Conservation (phyloP, 73 alveolate genomes). For the Paramecium sexaurelia region DNA sequence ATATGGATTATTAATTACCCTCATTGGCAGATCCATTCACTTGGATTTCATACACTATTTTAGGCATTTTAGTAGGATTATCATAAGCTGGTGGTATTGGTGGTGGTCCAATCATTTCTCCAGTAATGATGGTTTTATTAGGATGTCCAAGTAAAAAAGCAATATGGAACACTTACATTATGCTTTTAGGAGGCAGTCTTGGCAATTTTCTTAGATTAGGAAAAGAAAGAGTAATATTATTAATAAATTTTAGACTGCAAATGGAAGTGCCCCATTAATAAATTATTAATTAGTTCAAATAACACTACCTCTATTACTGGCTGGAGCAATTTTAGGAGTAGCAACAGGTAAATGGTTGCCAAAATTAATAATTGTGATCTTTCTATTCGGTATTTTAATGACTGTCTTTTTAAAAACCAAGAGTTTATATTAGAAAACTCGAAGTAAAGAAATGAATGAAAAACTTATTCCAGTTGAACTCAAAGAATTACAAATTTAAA, state of each 20-base stretch:
- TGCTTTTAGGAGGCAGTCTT: constrained; percentile 48
- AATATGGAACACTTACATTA: constrained; percentile 45
- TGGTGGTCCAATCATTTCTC: constrained; percentile 57
- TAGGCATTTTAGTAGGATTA: constrained; percentile 27
- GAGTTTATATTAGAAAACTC: not conserved
- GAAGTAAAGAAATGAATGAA: not conserved
- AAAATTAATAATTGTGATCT: not conserved
- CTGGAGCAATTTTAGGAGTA: constrained; percentile 54
- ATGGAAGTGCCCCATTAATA: constrained; percentile 48
- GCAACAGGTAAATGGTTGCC: constrained; percentile 62
- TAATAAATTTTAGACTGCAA: not conserved
- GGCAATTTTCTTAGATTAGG: constrained; percentile 46
- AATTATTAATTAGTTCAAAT: constrained; percentile 35
- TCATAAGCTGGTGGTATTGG: constrained; percentile 62
- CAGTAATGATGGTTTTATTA: constrained; percentile 44
- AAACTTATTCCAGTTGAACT: not conserved
- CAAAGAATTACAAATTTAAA: not conserved
- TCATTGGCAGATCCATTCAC: constrained; percentile 42
- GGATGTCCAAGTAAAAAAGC: constrained; percentile 54
- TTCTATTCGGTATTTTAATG: constrained; percentile 2
- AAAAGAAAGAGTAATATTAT: constrained; percentile 32
- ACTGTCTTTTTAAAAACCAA: constrained; percentile 11
- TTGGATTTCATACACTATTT: not conserved
- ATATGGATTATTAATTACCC: constrained; percentile 21
- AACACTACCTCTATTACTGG: not conserved